A percentile compares a stretch with the other conserved stretches of the same genome.
phyloP scores from a whole-genome alignment of 164 flowering plant species.

The Houttuynia cordata region DNA sequence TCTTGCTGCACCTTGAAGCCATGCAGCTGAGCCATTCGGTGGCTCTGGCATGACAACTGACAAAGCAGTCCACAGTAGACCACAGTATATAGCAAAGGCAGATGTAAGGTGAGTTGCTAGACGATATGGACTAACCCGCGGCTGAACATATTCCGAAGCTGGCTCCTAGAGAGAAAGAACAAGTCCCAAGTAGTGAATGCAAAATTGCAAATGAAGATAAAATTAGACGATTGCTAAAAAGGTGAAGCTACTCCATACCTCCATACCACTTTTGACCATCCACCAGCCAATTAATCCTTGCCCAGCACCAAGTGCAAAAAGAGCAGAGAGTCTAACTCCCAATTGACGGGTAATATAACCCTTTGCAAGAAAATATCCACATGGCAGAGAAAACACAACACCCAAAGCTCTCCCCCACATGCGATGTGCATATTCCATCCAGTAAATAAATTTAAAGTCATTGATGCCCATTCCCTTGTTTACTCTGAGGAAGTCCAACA shows the following conservation, averaged over 20 bases:
- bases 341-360: conserved; percentile 67
- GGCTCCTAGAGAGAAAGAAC: conserved; percentile 50
- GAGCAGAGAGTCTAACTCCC: conserved; percentile 68
- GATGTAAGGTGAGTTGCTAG: conserved; percentile 94
- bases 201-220: background rate
- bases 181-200: background rate
- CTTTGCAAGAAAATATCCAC: conserved; percentile 72
- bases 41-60: conserved; percentile 99
- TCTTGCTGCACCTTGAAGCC: conserved; percentile 91
- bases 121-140: conserved; percentile 94
- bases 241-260: conserved; percentile 30
- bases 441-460: conserved; percentile 92
- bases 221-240: background rate
- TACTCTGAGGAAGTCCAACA: conserved; percentile 34
- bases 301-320: conserved; percentile 96
- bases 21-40: conserved; percentile 63
- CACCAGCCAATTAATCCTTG: conserved; percentile 99
- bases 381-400: conserved; percentile 80
- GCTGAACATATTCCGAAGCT: conserved; percentile 50
- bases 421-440: conserved; percentile 99
- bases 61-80: conserved; percentile 88
- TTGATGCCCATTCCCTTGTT: conserved; percentile 84
- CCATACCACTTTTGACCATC: conserved; percentile 99
- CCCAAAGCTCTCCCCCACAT: conserved; percentile 99
- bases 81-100: conserved; percentile 81